These are phyloP conservation scores for Plantago ovata DNA, from an alignment of 257 asterid genomes.

Conservation along the genomic window DNA sequence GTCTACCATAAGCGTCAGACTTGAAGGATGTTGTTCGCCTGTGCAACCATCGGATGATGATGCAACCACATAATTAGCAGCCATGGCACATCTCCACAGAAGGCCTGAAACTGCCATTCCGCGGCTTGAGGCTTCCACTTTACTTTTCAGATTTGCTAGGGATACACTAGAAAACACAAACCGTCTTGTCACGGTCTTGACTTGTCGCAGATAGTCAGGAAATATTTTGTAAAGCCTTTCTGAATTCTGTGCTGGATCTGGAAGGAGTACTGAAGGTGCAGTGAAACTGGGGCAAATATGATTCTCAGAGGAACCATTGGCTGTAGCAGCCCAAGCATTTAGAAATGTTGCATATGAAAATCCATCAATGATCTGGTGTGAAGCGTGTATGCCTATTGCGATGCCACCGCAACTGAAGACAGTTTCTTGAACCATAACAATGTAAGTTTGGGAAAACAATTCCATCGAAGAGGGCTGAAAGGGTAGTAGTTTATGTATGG, in stretches of 20 bases:
- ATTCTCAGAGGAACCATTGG: not conserved
- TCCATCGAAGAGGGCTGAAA: not conserved
- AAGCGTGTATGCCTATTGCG: not conserved
- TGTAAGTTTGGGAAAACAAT: not conserved
- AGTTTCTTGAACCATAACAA: not conserved
- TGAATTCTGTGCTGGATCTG: not conserved
- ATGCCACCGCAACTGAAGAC: not conserved
- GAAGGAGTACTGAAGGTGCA: not conserved
- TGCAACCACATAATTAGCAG: not conserved
- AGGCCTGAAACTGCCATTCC: not conserved
- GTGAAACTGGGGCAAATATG: not conserved
- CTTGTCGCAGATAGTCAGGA: not conserved
- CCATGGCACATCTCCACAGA: slow-evolving; percentile 2
- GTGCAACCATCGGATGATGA: not conserved
- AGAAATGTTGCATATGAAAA: not conserved
- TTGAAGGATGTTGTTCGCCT: no score
- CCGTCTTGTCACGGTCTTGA: not conserved
- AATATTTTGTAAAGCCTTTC: not conserved
- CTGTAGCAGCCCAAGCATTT: not conserved
- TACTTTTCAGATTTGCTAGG: not conserved
- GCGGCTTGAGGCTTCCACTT: not conserved
- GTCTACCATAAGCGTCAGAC: not conserved
- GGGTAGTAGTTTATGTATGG: not conserved
- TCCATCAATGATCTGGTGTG: not conserved
- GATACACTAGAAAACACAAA: not conserved